Evolutionary conservation across 2,329 filamentous ascomycete species (phyloP).

Genomic region (Colletotrichum coccodes): DNA sequence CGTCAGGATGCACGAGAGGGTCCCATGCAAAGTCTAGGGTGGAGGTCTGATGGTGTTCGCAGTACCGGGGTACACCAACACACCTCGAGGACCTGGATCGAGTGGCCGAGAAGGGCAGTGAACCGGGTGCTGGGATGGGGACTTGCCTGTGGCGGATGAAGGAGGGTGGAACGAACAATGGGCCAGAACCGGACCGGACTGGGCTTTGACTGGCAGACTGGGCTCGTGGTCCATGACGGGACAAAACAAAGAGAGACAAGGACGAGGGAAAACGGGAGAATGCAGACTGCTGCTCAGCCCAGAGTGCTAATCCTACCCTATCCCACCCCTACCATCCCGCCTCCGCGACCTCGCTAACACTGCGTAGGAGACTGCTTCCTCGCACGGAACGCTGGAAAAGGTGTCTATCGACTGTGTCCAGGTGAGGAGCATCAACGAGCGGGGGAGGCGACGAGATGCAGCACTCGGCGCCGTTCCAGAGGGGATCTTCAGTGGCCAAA

Average conservation of each 20-base stretch:
- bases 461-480: too few species aligned
- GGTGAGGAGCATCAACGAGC: not conserved
- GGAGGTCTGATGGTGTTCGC: too few species aligned
- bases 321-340: too few species aligned
- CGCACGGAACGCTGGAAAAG: not conserved
- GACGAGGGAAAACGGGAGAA: not conserved
- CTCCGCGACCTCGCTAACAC: too few species aligned
- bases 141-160: not conserved
- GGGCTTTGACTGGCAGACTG: not conserved
- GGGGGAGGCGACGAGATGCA: not conserved
- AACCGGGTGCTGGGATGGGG: not conserved
- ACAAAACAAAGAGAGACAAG: not conserved
- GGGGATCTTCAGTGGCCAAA: not conserved
- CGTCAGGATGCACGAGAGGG: conserved; percentile 20
- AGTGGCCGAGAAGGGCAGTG: too few species aligned
- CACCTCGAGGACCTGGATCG: not conserved
- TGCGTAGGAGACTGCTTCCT: too few species aligned
- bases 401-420: not conserved
- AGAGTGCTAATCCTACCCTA: too few species aligned
- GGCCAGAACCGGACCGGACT: conserved; percentile 3
- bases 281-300: not conserved
- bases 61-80: not conserved
- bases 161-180: not conserved
- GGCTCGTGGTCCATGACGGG: not conserved
- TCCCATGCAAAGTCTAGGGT: conserved; percentile 23